These are phyloP conservation scores for Ormosia semicastrata DNA, from an alignment of 306 rosid genomes.

Conservation along the genomic window DNA sequence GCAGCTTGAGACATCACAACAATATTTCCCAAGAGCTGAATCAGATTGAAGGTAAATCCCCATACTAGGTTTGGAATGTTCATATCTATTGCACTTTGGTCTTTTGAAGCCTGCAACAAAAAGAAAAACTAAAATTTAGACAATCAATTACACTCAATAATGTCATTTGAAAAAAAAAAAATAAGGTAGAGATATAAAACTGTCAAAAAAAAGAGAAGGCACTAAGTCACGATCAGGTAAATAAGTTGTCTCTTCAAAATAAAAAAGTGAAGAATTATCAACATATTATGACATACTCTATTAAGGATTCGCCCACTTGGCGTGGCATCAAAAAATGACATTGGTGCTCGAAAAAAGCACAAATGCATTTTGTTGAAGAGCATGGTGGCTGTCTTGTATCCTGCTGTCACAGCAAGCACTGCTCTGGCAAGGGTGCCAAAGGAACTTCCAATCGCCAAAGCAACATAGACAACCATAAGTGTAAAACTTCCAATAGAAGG, in stretches of 20 bases:
- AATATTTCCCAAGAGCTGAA: conserved; percentile 28
- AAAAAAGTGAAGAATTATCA: neutral
- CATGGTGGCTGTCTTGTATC: conserved; percentile 62
- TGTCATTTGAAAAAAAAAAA: no score
- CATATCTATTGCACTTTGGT: conserved; percentile 29
- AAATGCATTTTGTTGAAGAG: conserved; percentile 76
- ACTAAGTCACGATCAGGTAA: neutral
- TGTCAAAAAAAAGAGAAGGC: no score
- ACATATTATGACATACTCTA: conserved; percentile 35
- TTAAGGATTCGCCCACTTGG: conserved; percentile 61
- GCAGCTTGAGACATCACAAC: conserved; percentile 40
- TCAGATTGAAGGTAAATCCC: neutral
- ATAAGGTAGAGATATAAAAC: no score
- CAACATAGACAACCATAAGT: conserved; percentile 60
- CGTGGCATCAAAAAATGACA: conserved; percentile 86
- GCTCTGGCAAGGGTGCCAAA: conserved; percentile 48
- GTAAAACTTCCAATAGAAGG: conserved; percentile 39
- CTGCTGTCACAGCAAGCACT: conserved; percentile 42
- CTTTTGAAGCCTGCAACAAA: conserved; percentile 27
- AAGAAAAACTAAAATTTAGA: no score
- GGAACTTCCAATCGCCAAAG: conserved; percentile 69
- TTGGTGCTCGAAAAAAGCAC: conserved; percentile 73
- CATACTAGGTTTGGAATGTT: neutral
- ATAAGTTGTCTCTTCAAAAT: neutral
- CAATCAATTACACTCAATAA: no score